These are phyloP conservation scores for Elongisporangium undulatum DNA, from an alignment of 352 stramenopile species.

Conservation along the genomic window DNA sequence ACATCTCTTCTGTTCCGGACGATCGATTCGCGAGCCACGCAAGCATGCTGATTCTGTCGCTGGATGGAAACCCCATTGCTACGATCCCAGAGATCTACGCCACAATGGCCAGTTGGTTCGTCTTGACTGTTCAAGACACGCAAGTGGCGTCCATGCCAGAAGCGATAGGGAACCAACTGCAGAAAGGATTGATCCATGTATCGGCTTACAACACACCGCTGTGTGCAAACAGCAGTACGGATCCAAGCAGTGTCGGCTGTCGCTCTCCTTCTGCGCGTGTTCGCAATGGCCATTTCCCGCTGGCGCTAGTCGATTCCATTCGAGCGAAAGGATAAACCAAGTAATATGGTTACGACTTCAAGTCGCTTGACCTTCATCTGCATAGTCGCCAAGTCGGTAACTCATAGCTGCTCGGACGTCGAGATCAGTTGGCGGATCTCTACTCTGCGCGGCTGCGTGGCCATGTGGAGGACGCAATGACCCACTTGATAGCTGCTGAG, in stretches of 20 bases:
- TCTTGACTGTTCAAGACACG: constrained; percentile 12
- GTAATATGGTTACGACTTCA: too few species aligned
- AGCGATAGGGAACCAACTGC: not conserved
- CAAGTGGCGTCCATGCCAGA: constrained; percentile 8
- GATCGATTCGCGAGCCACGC: constrained; percentile 2
- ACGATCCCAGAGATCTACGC: not conserved
- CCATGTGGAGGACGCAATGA: too few species aligned
- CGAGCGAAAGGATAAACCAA: not conserved
- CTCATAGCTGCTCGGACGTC: too few species aligned
- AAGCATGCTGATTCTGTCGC: constrained; percentile 25
- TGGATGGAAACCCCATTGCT: constrained; percentile 27
- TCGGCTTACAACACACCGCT: not conserved
- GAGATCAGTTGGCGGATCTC: too few species aligned
- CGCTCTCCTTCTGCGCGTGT: not conserved
- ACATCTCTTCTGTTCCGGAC: constrained; percentile 25
- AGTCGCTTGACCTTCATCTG: too few species aligned
- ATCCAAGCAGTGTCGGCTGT: not conserved
- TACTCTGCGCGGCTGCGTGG: too few species aligned
- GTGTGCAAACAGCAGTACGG: not conserved
- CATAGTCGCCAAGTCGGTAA: too few species aligned
- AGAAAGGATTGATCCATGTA: not conserved
- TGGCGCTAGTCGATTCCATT: not conserved
- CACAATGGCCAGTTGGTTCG: constrained; percentile 3
- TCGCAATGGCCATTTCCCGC: not conserved
- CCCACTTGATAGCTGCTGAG: too few species aligned